Evolutionary conservation across 345 rosid species (phyloP), one percentile per base, ranked within the genome.

Genomic region (Raphanus raphanistrum): DNA sequence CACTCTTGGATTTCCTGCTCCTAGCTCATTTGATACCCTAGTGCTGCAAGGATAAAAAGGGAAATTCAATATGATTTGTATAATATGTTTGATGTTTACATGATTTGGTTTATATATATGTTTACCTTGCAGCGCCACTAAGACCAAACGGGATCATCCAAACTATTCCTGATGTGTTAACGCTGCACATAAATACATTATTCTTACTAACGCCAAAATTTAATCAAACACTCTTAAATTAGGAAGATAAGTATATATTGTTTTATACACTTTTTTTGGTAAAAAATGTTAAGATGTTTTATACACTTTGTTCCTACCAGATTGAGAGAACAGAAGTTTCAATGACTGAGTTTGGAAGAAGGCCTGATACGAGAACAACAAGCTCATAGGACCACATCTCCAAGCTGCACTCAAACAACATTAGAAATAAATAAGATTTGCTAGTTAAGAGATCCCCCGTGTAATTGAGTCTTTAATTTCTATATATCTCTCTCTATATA

Each of bases 131-230:
- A 13, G 96, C 94, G 4, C 89, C 82, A 73, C 97, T 88, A 3
- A 94, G 90, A 62, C 98, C 98, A 25, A 75, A 86, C 17, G 97
- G 90, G 73, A 92, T 86, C 96, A 88, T 94, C 93, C 92, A 94
- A 38, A 88, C 88, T 2, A 82, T 73, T 52, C 84, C 71, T 43
- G 84, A 66, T 16, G 97, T 90, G 72, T 81, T 92, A 15, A 92
- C 93, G 84, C 97, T 94, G 90, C 48, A 65, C 66, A 54, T 15
- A 8, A 38, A 38, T 38, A 38, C 12, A 38, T 38, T 2, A 4
- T 69, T 17, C 25, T 32, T 12, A 15, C 11, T 10, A 11, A 57
- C 63, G 15, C 15, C 62, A 10, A 50, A n/a, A 48, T 5, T 36
- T 12, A 3, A 3, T 4, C 13, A 68, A 4, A 10, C 2, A 15